Base-by-base conservation (phyloP, 202 grass and related monocot species). In the Cymbopogon flexuosus region DNA sequence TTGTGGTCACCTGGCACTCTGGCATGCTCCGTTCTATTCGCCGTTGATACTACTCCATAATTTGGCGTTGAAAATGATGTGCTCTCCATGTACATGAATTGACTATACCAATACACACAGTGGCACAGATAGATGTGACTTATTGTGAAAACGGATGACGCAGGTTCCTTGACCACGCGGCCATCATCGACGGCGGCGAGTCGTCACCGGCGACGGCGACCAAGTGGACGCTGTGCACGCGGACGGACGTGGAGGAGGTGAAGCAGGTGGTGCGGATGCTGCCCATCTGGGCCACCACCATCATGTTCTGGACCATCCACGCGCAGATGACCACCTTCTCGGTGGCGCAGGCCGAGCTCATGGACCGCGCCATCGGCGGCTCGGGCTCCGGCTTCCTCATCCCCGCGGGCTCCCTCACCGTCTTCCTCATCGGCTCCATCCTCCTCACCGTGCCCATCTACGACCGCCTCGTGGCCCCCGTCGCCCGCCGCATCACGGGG, bases 291-390 rank as follows among this genome's bases (percentile, higher is more conserved):
- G 91, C 79, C 7, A 93, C 91, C 15, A 86, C 91, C 75, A 93
- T 93, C 71, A 80, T 90, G 75, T 93, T 93, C 76, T 93, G 91
- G 88, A 90, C 91, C 5, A 81, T 93, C 58, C 81, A 90, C 76
- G 91, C 91, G 2, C 91, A 93, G 83, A 93, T 93, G 91, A 90
- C 85, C 8, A 93, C 88, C 47, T 93, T 93, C 85, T 76, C 88
- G n/a, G 91, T 93, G 12, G 76, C 83, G 7, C 91, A 93, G 42
- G 91, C 91, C 1, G 30, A 72, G 65, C 14, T 75, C 42, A 90
- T 93, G 91, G 59, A 93, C 88, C 91, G 91, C 15, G 24, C 24
- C 51, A 22, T 93, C 82, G 87, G 87, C 47, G 87, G 87, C 49
- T 72, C 72, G 0, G 70, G 68, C 0, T n/a, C n/a, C n/a, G 79